These are phyloP conservation scores for Daldinia caldariorum DNA, from an alignment of 495 filamentous ascomycete genomes.

Conservation along the genomic window DNA sequence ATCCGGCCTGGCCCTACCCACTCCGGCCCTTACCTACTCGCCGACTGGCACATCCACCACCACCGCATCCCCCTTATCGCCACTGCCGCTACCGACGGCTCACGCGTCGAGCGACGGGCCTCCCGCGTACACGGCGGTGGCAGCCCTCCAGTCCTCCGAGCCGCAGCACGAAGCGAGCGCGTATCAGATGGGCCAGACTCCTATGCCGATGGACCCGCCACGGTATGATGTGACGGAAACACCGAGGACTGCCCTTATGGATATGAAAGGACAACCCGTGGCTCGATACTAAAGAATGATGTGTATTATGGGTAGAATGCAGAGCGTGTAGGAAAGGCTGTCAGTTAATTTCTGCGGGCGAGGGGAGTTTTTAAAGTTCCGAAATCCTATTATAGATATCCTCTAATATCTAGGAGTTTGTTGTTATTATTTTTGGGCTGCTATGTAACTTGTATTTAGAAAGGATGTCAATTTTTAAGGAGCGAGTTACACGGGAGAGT, in stretches of 20 bases:
- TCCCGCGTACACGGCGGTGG: conserved; percentile 24
- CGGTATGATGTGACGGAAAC: conserved; percentile 23
- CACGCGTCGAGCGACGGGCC: conserved; percentile 28
- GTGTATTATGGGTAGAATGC: background rate
- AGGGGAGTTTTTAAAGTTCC: background rate
- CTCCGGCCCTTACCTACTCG: conserved; percentile 36
- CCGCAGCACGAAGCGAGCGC: conserved; percentile 37
- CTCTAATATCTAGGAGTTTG: conserved; percentile 4
- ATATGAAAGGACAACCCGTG: conserved; percentile 33
- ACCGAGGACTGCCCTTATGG: conserved; percentile 3
- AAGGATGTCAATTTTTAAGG: conserved; percentile 7
- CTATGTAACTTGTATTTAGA: background rate
- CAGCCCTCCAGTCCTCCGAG: conserved; percentile 34
- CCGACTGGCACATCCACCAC: conserved; percentile 18
- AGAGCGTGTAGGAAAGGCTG: background rate
- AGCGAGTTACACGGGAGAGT: conserved; percentile 11
- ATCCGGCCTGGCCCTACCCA: conserved; percentile 37
- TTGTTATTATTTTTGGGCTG: background rate
- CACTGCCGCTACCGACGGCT: conserved; percentile 7
- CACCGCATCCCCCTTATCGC: conserved; percentile 13
- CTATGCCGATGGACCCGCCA: conserved; percentile 17
- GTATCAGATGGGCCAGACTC: conserved; percentile 39
- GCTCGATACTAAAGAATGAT: conserved; percentile 21
- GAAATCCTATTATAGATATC: conserved; percentile 16
- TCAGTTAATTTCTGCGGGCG: background rate